Conservation (phyloP, 2,329 filamentous ascomycete species). For the Fusarium chuoi region DNA sequence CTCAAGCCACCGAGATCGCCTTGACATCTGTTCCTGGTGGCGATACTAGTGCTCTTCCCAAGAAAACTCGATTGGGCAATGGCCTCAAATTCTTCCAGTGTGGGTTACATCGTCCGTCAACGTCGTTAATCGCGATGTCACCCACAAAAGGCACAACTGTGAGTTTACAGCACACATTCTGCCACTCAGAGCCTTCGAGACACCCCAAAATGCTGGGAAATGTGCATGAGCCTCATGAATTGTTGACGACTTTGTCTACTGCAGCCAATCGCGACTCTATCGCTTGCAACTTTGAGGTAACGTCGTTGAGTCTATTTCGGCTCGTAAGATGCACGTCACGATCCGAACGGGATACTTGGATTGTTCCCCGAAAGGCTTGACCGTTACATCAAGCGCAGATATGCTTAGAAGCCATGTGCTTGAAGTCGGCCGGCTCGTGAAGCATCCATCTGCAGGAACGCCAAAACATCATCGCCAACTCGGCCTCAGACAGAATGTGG, state of each 20-base stretch:
- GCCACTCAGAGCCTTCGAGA: background rate
- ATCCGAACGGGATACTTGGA: constrained; percentile 3
- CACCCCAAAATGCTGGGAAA: constrained; percentile 17
- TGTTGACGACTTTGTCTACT: constrained; percentile 1
- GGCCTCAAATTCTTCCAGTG: constrained; percentile 8
- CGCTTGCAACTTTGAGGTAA: background rate
- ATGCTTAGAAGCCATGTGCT: constrained; percentile 14
- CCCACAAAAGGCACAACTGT: constrained; percentile 14
- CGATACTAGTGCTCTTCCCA: constrained; percentile 11
- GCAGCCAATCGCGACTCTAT: constrained; percentile 6
- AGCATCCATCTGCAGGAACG: background rate
- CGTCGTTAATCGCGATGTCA: constrained; percentile 23
- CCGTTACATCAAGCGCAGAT: constrained; percentile 8
- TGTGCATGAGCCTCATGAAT: constrained; percentile 32
- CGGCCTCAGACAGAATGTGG: background rate
- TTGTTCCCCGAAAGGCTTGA: constrained; percentile 24
- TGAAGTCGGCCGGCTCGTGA: constrained; percentile 3
- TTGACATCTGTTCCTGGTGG: constrained; percentile 32
- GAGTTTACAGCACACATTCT: background rate
- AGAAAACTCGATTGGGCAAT: constrained; percentile 27
- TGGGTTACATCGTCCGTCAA: constrained; percentile 34
- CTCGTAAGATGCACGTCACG: constrained; percentile 34
- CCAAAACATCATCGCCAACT: background rate
- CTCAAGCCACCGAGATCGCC: constrained; percentile 11
- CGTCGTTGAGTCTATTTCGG: background rate